These are phyloP conservation scores for Rhynchosporium graminicola DNA, from an alignment of 2,329 filamentous ascomycete genomes.

Conservation along the genomic window DNA sequence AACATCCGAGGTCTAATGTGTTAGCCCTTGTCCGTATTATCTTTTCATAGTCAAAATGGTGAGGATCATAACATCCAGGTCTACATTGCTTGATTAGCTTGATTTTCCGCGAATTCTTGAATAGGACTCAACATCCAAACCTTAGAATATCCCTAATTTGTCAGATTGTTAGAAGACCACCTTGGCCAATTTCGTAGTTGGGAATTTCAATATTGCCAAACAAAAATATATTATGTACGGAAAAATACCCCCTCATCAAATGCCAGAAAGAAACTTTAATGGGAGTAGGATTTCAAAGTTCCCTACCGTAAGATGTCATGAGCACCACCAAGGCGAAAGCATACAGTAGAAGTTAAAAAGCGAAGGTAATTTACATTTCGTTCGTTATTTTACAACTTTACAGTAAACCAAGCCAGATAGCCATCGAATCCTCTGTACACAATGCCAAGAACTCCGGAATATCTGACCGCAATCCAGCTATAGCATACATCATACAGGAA, in stretches of 20 bases:
- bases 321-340: neutral
- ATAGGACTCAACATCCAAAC: conserved; percentile 25
- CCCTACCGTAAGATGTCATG: neutral
- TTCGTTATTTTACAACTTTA: conserved; percentile 5
- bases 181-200: too few relatives aligned
- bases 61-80: conserved; percentile 7
- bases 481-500: conserved; percentile 8
- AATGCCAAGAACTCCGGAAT: neutral
- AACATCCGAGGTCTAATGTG: neutral
- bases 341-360: neutral
- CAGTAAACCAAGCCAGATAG: neutral
- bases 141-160: neutral
- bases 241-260: too few relatives aligned
- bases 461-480: neutral
- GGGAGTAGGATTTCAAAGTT: too few relatives aligned
- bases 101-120: too few relatives aligned
- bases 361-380: conserved; percentile 3
- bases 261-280: too few relatives aligned
- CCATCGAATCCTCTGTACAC: neutral
- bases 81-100: neutral
- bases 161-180: too few relatives aligned
- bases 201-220: too few relatives aligned
- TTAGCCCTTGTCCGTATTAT: too few relatives aligned
- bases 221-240: too few relatives aligned
- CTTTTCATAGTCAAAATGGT: neutral